Conservation (phyloP, 2,329 filamentous ascomycete genomes). For the Aspergillus puulaauensis region DNA sequence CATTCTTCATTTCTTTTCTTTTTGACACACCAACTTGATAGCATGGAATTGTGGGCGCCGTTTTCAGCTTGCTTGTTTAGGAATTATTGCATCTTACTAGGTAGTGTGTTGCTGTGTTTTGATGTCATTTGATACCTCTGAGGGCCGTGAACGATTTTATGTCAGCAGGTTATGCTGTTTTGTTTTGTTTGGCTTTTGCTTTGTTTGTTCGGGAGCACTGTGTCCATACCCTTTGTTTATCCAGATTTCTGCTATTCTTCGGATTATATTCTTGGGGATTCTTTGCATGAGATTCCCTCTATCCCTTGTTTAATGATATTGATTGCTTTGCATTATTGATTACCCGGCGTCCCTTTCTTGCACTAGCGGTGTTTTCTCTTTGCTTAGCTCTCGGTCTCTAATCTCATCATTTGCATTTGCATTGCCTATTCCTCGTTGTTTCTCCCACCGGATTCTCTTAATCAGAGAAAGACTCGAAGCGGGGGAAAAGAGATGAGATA, state of each 20-base stretch:
- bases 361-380: conserved; percentile 23
- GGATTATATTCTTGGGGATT: conserved; percentile 10
- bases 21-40: conserved; percentile 24
- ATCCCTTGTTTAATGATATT: conserved; percentile 16
- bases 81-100: conserved; percentile 14
- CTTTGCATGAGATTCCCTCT: conserved; percentile 11
- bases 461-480: neutral
- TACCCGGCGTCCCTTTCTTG: conserved; percentile 30
- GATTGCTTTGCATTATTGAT: conserved; percentile 25
- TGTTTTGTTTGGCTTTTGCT: conserved; percentile 6
- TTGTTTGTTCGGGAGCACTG: conserved; percentile 14
- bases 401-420: conserved; percentile 9
- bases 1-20: conserved; percentile 15
- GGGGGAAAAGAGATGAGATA: neutral
- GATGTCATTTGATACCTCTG: conserved; percentile 18
- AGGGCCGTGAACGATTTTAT: conserved; percentile 8
- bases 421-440: neutral
- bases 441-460: neutral
- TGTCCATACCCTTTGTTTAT: conserved; percentile 35
- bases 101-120: conserved; percentile 27
- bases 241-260: conserved; percentile 7
- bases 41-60: conserved; percentile 35
- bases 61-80: conserved; percentile 14
- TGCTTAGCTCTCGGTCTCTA: conserved; percentile 14
- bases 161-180: conserved; percentile 13